Evolutionary conservation across 78 protist species (phyloP).

Genomic region (Capsaspora owczarzaki): DNA sequence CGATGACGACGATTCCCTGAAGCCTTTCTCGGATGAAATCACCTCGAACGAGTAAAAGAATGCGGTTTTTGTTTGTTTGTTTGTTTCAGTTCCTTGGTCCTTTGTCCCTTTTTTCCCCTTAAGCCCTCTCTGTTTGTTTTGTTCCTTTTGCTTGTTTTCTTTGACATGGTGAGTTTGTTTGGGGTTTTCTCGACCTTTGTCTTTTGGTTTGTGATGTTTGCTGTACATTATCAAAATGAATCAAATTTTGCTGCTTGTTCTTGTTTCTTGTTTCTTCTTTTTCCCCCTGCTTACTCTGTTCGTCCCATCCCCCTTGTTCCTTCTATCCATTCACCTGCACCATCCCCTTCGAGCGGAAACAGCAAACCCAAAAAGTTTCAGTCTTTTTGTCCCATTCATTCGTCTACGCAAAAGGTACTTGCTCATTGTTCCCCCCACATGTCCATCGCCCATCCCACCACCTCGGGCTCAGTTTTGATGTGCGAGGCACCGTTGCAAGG

Average conservation of each 20-base stretch:
- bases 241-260: background rate
- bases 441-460: too few species aligned
- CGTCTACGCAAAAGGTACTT: too few species aligned
- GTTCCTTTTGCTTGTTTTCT: background rate
- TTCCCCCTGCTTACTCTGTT: background rate
- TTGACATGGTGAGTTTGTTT: background rate
- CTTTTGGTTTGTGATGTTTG: background rate
- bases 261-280: background rate
- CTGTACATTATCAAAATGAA: background rate
- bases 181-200: background rate
- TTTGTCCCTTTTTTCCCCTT: background rate
- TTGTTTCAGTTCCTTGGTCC: background rate
- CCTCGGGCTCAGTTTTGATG: too few species aligned
- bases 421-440: too few species aligned
- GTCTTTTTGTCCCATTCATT: too few species aligned
- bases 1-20: background rate
- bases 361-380: too few species aligned
- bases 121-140: background rate
- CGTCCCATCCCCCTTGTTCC: too few species aligned
- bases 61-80: background rate
- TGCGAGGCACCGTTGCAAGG: too few species aligned
- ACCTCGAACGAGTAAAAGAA: background rate
- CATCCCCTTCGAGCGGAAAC: too few species aligned
- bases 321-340: too few species aligned
- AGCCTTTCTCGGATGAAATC: background rate